These are phyloP conservation scores for Trichoderma gamsii DNA, from an alignment of 495 filamentous ascomycete genomes.

Conservation along the genomic window DNA sequence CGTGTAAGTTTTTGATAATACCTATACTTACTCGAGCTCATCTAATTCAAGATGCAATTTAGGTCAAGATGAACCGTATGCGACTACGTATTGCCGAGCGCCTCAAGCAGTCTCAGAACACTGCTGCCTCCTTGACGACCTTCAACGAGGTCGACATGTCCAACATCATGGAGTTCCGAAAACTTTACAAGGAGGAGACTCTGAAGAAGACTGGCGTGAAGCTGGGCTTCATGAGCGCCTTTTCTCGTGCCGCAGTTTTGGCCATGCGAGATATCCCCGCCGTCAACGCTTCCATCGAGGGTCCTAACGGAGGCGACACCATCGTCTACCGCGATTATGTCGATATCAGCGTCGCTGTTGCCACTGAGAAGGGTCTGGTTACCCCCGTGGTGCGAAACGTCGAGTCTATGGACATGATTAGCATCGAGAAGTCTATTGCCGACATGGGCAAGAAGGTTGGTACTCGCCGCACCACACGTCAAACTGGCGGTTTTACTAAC, in stretches of 20 bases:
- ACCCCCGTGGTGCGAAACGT: conserved; percentile 94
- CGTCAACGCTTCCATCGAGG: conserved; percentile 98
- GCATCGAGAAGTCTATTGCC: conserved; percentile 86
- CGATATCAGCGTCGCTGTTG: conserved; percentile 94
- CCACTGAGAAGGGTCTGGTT: conserved; percentile 94
- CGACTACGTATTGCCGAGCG: conserved; percentile 93
- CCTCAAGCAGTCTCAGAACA: conserved; percentile 98
- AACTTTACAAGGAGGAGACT: conserved; percentile 91
- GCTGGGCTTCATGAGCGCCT: conserved; percentile 97
- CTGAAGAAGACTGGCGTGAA: conserved; percentile 96
- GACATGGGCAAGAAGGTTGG: conserved; percentile 88
- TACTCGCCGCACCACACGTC: not conserved
- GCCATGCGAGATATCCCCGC: conserved; percentile 92
- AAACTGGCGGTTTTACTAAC: conserved; percentile 20
- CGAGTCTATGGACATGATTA: conserved; percentile 78
- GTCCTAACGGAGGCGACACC: conserved; percentile 88
- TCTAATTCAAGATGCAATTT: conserved; percentile 9
- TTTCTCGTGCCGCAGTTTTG: conserved; percentile 82
- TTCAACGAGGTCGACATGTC: conserved; percentile 99
- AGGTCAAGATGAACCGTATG: conserved; percentile 99
- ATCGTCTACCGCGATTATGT: conserved; percentile 98
- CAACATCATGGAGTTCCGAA: conserved; percentile 91
- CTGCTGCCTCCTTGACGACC: conserved; percentile 91
- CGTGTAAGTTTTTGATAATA: conserved; percentile 51
- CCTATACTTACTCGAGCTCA: not conserved